Evolutionary conservation across 768 basidiomycete genomes (phyloP), one percentile per base, ranked within the genome.

Genomic region (Hygrophoropsis aurantiaca): DNA sequence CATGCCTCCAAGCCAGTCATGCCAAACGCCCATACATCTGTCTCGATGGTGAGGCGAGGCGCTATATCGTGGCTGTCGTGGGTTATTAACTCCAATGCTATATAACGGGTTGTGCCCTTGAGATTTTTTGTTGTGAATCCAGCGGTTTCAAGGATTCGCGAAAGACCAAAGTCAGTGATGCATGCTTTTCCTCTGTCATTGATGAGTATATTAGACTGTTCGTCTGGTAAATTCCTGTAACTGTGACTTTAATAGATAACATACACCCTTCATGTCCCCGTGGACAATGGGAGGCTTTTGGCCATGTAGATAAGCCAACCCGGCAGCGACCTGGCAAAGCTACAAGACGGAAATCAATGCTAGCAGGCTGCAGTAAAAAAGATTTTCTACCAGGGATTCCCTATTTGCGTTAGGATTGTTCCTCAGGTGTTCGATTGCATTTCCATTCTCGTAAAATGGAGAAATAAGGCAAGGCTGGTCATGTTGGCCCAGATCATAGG

Each of bases 161-260:
- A 67, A 25, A 74, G 58, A 23, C 74, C 74, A 42, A 74, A 74
- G 45, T 74, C 72, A 5, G 70, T 50, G 32, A 74, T 47, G 33
- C 60, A 50, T 9, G 67, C 70, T 36, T 65, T 54, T 18, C 56
- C 55, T 7, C 44, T 40, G 40, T 73, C 66, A 40, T 52, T 56
- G 7, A 74, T 55, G 0, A 74, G 55, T 25, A 74, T 57, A 35
- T 74, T 74, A 11, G 59, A 58, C 74, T 74, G 45, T 36, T 32
- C 13, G 27, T 7, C 15, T 30, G 33, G 5, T 2, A 1, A 44
- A 15, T 4, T 23, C 21, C 4, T 5, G 38, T 5, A 11, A 30
- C 7, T 6, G 27, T 30, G 27, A 10, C 4, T 16, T 45, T 20
- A 41, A 36, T 11, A 3, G 36, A n/a, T 11, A 24, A 47, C 67